Base-by-base conservation (phyloP, 2,329 filamentous ascomycete species). In the Xylaria polymorpha region DNA sequence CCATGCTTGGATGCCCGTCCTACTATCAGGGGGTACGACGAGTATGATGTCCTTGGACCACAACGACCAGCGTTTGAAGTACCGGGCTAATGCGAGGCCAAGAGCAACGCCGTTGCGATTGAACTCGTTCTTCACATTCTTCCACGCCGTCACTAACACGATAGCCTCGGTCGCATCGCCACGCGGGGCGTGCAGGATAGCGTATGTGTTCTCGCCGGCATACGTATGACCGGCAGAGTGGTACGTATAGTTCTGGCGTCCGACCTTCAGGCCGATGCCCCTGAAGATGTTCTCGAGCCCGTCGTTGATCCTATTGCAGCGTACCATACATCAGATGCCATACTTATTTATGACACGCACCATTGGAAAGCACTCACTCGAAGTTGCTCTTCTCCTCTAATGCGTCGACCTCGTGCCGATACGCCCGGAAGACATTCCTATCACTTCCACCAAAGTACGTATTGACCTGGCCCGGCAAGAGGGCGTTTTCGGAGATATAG, bases 31-130 rank as follows among this genome's bases (percentile, higher is more conserved):
- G 0, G 96, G 91, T 56, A 99, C 87, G 6, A 99, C 82, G 74
- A 99, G 90, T 67, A 99, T 95, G 74, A 99, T 97, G 79, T 99
- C 96, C 81, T 99, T 99, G 68, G 94, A 98, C 96, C 96, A 99
- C 35, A 99, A 86, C 62, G 94, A 98, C 96, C 96, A 99, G 74
- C 92, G 89, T 81, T 97, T 97, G 83, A 99, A 98, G 81, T 99
- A 99, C 73, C 96, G 89, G 35, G 94, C 93, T 74, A 99, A 82
- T 0, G 95, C 94, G 75, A 99, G 83, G 1, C 94, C 91, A 39
- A 99, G 86, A 8, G 94, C 91, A 6, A 99, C 90, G 20, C 95
- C 96, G 70, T 94, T 96, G 72, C 91, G 87, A 81, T 99, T 99
- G 74, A 94, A 82, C 74, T 91, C 86, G 32, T 88, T 90, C 64